phyloP scores from a whole-genome alignment of 306 rosid genomes.

The Hippophae gyantsensis region DNA sequence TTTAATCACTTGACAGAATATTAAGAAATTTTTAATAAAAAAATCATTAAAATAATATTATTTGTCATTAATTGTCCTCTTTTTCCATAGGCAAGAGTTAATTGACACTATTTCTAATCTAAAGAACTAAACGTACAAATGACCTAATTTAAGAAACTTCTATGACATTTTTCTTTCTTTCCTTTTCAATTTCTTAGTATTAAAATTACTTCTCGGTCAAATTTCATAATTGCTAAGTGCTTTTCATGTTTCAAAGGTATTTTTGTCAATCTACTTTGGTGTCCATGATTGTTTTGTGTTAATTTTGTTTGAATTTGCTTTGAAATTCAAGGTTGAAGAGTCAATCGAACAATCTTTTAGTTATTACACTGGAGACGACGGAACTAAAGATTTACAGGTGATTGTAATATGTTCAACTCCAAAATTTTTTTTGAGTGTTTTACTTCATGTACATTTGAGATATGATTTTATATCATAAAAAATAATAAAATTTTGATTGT shows the following conservation, averaged over 20 bases:
- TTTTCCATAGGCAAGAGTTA: too few relatives aligned
- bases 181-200: too few relatives aligned
- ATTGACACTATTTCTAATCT: too few relatives aligned
- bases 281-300: not conserved
- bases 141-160: too few relatives aligned
- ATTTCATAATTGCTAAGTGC: not conserved
- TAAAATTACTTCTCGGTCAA: too few relatives aligned
- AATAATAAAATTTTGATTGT: not conserved
- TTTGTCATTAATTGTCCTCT: too few relatives aligned
- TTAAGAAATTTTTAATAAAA: too few relatives aligned
- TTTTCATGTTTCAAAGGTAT: not conserved
- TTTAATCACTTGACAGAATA: too few relatives aligned
- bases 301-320: not conserved
- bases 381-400: slow-evolving; percentile 24
- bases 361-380: slow-evolving; percentile 32
- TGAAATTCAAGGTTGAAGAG: slow-evolving; percentile 20
- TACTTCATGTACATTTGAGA: not conserved
- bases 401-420: not conserved
- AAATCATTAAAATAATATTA: too few relatives aligned
- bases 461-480: not conserved
- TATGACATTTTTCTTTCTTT: too few relatives aligned
- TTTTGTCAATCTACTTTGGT: not conserved
- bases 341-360: slow-evolving; percentile 21
- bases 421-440: not conserved
- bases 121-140: too few relatives aligned